Evolutionary conservation across 805 yeast genomes (phyloP).

Genomic region (Hanseniaspora valbyensis): DNA sequence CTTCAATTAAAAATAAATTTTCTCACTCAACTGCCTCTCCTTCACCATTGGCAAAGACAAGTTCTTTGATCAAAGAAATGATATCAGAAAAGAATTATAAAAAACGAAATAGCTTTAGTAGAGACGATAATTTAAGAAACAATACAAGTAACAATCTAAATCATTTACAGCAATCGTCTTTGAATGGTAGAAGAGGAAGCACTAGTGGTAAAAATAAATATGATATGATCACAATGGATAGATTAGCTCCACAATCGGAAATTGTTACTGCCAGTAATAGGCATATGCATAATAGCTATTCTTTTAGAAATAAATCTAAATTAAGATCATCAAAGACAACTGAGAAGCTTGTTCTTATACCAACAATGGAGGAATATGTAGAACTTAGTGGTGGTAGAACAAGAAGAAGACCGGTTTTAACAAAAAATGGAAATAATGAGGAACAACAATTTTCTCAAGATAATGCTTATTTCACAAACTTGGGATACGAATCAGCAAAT

Average conservation of each 20-base stretch:
- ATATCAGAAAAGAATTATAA: conserved; percentile 7
- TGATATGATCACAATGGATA: conserved; percentile 17
- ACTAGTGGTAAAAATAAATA: neutral
- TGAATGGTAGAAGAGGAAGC: neutral
- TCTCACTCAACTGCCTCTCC: neutral
- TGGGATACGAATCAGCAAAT: conserved; percentile 48
- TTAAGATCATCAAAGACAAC: conserved; percentile 78
- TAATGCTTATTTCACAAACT: conserved; percentile 20
- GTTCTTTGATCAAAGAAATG: conserved; percentile 10
- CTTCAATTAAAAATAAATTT: neutral
- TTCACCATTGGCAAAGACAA: conserved; percentile 4
- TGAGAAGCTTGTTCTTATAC: conserved; percentile 77
- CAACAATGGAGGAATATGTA: conserved; percentile 28
- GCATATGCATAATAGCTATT: conserved; percentile 2
- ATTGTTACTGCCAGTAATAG: conserved; percentile 36
- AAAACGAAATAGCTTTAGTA: too few relatives aligned
- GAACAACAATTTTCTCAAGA: neutral
- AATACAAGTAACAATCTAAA: neutral
- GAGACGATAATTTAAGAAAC: neutral
- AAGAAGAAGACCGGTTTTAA: conserved; percentile 13
- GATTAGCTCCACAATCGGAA: conserved; percentile 16
- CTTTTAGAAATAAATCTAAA: conserved; percentile 24
- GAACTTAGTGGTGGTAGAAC: conserved; percentile 20
- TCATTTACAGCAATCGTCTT: neutral
- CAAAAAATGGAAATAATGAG: conserved; percentile 2